Conservation (phyloP, 768 basidiomycete species). For the Pilatotrama ljubarskyi region DNA sequence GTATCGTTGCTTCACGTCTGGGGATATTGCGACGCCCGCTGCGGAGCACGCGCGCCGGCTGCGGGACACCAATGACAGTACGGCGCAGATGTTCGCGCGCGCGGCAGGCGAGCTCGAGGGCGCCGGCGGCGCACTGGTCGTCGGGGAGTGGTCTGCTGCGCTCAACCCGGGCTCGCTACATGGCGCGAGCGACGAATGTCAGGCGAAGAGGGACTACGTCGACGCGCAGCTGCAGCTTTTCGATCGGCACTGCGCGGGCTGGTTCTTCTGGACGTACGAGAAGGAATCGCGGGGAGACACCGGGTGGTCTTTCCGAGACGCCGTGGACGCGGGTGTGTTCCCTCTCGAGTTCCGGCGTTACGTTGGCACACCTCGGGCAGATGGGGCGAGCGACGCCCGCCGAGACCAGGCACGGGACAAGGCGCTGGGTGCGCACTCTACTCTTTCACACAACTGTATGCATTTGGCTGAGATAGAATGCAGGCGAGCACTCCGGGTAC, state of each 20-base stretch:
- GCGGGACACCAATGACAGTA: conserved; percentile 39
- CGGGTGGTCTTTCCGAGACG: conserved; percentile 75
- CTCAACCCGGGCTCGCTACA: conserved; percentile 65
- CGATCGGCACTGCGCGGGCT: conserved; percentile 65
- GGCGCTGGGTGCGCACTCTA: conserved; percentile 30
- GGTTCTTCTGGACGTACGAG: conserved; percentile 79
- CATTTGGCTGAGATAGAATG: neutral
- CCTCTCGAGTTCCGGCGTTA: conserved; percentile 39
- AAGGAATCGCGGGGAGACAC: conserved; percentile 64
- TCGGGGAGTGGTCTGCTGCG: conserved; percentile 82
- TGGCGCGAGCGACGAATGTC: conserved; percentile 43
- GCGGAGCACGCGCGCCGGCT: conserved; percentile 54
- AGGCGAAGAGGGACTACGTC: conserved; percentile 50
- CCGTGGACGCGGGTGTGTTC: conserved; percentile 60
- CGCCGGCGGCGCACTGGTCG: conserved; percentile 55
- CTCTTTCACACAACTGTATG: too few relatives aligned
- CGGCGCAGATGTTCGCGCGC: conserved; percentile 42
- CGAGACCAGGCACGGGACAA: conserved; percentile 28
- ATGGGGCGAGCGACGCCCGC: conserved; percentile 43
- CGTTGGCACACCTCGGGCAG: conserved; percentile 15
- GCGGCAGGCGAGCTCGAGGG: conserved; percentile 35
- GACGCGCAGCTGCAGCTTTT: conserved; percentile 66
- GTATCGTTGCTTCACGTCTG: conserved; percentile 74
- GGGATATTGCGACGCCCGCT: conserved; percentile 55
- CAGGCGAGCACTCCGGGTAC: conserved; percentile 48